Evolutionary conservation across 148 eudicot species (phyloP), one percentile per base, ranked within the genome.

Genomic region (Rhododendron mucronatum): DNA sequence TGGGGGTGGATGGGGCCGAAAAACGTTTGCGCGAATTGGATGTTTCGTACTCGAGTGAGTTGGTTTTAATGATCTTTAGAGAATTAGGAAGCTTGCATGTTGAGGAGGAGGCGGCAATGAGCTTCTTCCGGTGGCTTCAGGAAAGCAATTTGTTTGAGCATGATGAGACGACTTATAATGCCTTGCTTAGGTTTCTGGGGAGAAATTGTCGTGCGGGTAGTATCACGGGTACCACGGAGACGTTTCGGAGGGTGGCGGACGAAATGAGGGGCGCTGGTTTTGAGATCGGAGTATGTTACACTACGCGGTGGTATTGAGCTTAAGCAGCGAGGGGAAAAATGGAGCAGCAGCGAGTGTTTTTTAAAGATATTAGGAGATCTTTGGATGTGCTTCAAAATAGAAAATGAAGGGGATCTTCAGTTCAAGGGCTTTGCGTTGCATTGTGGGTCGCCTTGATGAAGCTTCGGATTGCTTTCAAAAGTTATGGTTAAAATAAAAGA

Each of bases 1-100:
- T 89, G 67, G 95, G 99, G 99, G 95, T 91, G 28, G 94, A 94
- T 78, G 91, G 86, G 50, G 92, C 94, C 61, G 96, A 96, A 85
- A 95, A 84, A 83, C 84, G 82, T 45, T 67, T 96, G 79, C 83
- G 18, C 11, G 94, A 81, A 51, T 86, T 93, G 82, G 82, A 84
- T 50, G 86, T 91, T 51, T 10, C 23, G 48, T 94, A 84, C 84
- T 85, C 92, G 2, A 84, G 89, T 79, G 92, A 93, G 77, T 84
- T 95, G 91, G 91, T 96, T 81, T 81, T 48, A 39, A 59, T 61
- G 61, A 55, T 55, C 61, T 55, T 55, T 21, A 20, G 61, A 55
- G 57, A 53, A 53, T 13, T 53, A 0, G 57, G 15, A 39, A 0
- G 1, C 0, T 37, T 3, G 2, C 30, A 30, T 30, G 30, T 30